Evolutionary conservation across 768 basidiomycete species (phyloP), one percentile per base, ranked within the genome.

Genomic region (Melanogaster broomeanus): DNA sequence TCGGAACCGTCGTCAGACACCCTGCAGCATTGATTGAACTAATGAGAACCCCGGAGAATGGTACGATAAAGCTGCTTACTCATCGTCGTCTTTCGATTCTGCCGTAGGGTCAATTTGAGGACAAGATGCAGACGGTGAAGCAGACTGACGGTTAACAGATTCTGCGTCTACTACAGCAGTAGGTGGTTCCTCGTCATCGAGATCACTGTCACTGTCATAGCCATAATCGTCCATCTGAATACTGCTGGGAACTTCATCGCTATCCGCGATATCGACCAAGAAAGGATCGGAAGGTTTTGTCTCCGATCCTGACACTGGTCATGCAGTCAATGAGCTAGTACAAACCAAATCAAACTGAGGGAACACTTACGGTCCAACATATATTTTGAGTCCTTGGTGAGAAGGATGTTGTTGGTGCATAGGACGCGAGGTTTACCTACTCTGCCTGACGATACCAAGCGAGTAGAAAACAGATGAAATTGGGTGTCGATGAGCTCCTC

Each of bases 151-250:
- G 24, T 53, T 42, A 3, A 12, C 3, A 3, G 12, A 19, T 12
- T 50, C n/a, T 1, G n/a, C 4, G 16, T 48, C 9, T 21, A 11
- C 37, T n/a, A 39, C 21, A 44, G 34, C 37, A 40, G 41, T n/a
- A 6, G 22, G n/a, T 0, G 59, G 53, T 2, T 53, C 18, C 9
- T 60, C 59, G 6, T 70, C 67, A 18, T 72, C 71, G 22, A 73
- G 62, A 37, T 72, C 72, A 13, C 72, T 72, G 49, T 73, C 71
- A 16, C 64, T 68, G 30, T 28, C 61, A 41, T 69, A 73, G 8
- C 59, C 70, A 44, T 70, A 68, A 8, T 66, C 65, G 6, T 58
- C 59, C 3, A 59, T 50, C 10, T 6, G 27, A 40, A 37, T 33
- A 25, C 43, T 9, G 13, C 18, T 42, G 8, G 53, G 52, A 24